A percentile compares a stretch with the other conserved stretches of the same genome.
These are phyloP conservation scores for Raphanus sativus DNA, from an alignment of 345 rosid species.

Conservation along the genomic window DNA sequence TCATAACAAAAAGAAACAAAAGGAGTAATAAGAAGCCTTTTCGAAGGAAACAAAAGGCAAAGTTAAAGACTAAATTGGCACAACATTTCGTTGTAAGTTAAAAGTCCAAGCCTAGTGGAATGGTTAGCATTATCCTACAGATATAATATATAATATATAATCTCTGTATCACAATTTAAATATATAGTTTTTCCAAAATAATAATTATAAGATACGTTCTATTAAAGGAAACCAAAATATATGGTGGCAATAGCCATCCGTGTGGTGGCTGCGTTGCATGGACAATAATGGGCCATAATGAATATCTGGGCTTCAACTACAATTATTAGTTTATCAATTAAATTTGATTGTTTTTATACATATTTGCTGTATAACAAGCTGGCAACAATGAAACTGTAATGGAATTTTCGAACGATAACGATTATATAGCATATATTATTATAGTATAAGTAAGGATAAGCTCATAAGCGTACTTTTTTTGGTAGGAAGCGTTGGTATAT, in stretches of 20 bases:
- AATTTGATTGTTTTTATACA: not conserved
- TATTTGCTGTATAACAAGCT: slow-evolving; percentile 32
- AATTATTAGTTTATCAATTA: not conserved
- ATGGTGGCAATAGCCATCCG: slow-evolving; percentile 30
- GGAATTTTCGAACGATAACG: slow-evolving; percentile 27
- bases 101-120: slow-evolving; percentile 22
- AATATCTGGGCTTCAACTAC: slow-evolving; percentile 35
- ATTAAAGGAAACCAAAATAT: not conserved
- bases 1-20: too few relatives aligned
- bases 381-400: slow-evolving; percentile 24
- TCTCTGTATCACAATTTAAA: not conserved
- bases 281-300: slow-evolving; percentile 34
- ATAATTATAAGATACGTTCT: not conserved
- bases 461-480: not conserved
- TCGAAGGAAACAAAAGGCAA: slow-evolving; percentile 16
- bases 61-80: slow-evolving; percentile 16
- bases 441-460: slow-evolving; percentile 11
- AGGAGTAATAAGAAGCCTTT: not conserved
- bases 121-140: slow-evolving; percentile 19
- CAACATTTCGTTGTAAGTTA: not conserved
- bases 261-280: slow-evolving; percentile 35
- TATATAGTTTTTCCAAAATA: too few relatives aligned
- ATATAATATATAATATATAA: not conserved
- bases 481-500: not conserved
- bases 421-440: slow-evolving; percentile 13